phyloP scores from a whole-genome alignment of 2,329 filamentous ascomycete genomes.

The Ploettnerulaceae sp. region DNA sequence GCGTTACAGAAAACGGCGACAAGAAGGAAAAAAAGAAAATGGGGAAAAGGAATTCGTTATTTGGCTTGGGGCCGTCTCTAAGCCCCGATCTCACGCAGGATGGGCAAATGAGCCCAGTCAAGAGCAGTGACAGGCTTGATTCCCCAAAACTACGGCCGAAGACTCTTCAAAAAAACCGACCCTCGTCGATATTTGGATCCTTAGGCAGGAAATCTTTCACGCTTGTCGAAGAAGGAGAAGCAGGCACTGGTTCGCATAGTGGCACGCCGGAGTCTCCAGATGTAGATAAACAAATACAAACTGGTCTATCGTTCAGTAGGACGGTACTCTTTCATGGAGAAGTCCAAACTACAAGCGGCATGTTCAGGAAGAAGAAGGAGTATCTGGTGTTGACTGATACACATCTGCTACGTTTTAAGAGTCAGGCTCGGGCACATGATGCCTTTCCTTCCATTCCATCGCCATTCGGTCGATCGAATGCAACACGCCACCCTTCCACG shows the following conservation, averaged over 20 bases:
- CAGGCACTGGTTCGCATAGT: constrained; percentile 19
- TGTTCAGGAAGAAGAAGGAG: constrained; percentile 69
- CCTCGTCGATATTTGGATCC: constrained; percentile 33
- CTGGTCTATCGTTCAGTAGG: constrained; percentile 18
- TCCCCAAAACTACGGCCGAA: constrained; percentile 28
- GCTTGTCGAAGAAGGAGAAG: constrained; percentile 27
- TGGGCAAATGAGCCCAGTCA: constrained; percentile 22
- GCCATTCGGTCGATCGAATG: constrained; percentile 37
- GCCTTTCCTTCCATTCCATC: constrained; percentile 51
- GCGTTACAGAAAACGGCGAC: constrained; percentile 16
- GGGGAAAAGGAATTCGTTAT: constrained; percentile 28
- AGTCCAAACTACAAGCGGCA: constrained; percentile 62
- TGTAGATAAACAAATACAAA: constrained; percentile 17
- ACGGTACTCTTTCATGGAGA: constrained; percentile 62
- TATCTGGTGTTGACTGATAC: constrained; percentile 67
- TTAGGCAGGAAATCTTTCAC: constrained; percentile 31
- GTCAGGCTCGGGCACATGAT: constrained; percentile 59
- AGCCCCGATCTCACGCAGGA: constrained; percentile 21
- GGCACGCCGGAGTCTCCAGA: constrained; percentile 27
- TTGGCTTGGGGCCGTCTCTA: constrained; percentile 24
- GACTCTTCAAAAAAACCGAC: constrained; percentile 31
- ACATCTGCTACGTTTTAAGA: constrained; percentile 65
- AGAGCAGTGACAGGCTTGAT: constrained; percentile 18
- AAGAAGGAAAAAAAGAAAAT: constrained; percentile 31
- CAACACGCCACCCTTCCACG: constrained; percentile 51